Evolutionary conservation across 2,329 filamentous ascomycete species (phyloP).

Genomic region (Claviceps cyperi): DNA sequence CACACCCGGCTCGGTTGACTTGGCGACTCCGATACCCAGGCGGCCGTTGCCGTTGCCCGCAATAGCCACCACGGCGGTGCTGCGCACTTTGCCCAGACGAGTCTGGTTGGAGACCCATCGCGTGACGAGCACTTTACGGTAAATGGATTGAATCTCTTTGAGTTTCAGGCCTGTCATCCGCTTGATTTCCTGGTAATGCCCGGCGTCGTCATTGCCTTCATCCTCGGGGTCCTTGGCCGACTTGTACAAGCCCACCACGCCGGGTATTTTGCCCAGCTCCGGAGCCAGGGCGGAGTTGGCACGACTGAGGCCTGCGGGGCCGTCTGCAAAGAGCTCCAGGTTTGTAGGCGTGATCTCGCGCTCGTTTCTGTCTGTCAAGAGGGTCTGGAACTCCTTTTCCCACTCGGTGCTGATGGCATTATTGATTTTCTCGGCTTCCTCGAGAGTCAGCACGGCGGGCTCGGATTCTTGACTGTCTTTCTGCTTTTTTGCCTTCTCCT

Average conservation of each 20-base stretch:
- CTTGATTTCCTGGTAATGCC: slow-evolving; percentile 37
- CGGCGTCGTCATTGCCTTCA: slow-evolving; percentile 34
- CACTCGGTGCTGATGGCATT: slow-evolving; percentile 22
- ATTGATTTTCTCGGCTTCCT: slow-evolving; percentile 23
- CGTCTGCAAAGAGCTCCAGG: slow-evolving; percentile 23
- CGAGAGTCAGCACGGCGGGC: slow-evolving; percentile 17
- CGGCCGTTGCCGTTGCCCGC: slow-evolving; percentile 79
- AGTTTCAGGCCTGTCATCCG: slow-evolving; percentile 39
- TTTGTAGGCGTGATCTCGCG: slow-evolving; percentile 18
- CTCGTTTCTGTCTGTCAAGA: slow-evolving; percentile 17
- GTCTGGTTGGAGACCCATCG: slow-evolving; percentile 84
- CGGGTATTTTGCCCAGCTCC: slow-evolving; percentile 37
- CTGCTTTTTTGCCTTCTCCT: slow-evolving; percentile 9
- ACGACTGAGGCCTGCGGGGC: slow-evolving; percentile 20
- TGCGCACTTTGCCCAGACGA: slow-evolving; percentile 82
- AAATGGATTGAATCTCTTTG: slow-evolving; percentile 37
- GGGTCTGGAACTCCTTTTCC: slow-evolving; percentile 23
- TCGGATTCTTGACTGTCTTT: slow-evolving; percentile 14
- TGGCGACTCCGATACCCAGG: slow-evolving; percentile 80
- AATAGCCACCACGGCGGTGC: slow-evolving; percentile 60
- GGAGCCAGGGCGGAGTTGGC: slow-evolving; percentile 30
- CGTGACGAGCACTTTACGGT: slow-evolving; percentile 56
- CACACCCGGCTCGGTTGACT: slow-evolving; percentile 58
- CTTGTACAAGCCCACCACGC: slow-evolving; percentile 37
- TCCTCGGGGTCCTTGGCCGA: slow-evolving; percentile 34